Evolutionary conservation across 768 basidiomycete species (phyloP).

Genomic region (Termitomyces sp.): DNA sequence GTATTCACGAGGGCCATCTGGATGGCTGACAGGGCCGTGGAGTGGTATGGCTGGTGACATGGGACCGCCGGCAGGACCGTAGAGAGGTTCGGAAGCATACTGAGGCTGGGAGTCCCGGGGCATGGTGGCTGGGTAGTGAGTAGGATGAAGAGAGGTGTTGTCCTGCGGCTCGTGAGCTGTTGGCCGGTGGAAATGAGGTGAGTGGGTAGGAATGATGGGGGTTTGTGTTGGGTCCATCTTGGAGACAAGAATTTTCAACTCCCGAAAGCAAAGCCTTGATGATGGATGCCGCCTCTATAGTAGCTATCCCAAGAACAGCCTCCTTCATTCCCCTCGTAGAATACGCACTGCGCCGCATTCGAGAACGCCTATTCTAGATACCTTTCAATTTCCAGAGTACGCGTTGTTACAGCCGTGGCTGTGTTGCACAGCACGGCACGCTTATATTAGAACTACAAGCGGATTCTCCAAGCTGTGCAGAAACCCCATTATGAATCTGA

Average conservation of each 20-base stretch:
- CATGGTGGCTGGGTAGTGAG: conserved; percentile 27
- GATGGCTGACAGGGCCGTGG: conserved; percentile 37
- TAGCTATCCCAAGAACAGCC: conserved; percentile 9
- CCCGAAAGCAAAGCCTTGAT: conserved; percentile 18
- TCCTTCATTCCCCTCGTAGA: neutral
- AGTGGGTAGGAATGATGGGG: conserved; percentile 23
- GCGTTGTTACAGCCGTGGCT: conserved; percentile 22
- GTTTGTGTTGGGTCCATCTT: conserved; percentile 21
- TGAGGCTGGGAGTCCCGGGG: conserved; percentile 26
- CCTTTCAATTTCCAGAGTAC: conserved; percentile 6
- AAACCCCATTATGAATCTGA: conserved; percentile 10
- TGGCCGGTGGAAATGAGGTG: conserved; percentile 22
- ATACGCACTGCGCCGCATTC: neutral
- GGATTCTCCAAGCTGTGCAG: conserved; percentile 27
- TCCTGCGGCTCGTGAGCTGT: conserved; percentile 22
- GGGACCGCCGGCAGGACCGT: conserved; percentile 33
- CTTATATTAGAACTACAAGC: conserved; percentile 25
- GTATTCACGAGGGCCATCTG: conserved; percentile 37
- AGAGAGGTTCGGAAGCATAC: conserved; percentile 29
- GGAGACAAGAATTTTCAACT: conserved; percentile 19
- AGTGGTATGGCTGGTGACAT: conserved; percentile 38
- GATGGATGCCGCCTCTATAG: neutral
- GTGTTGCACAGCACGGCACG: conserved; percentile 34
- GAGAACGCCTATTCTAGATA: neutral
- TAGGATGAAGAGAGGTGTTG: conserved; percentile 12